Evolutionary conservation across 192 early-diverging fungal species (phyloP), one percentile per base, ranked within the genome.

Genomic region (Coemansia reversa): DNA sequence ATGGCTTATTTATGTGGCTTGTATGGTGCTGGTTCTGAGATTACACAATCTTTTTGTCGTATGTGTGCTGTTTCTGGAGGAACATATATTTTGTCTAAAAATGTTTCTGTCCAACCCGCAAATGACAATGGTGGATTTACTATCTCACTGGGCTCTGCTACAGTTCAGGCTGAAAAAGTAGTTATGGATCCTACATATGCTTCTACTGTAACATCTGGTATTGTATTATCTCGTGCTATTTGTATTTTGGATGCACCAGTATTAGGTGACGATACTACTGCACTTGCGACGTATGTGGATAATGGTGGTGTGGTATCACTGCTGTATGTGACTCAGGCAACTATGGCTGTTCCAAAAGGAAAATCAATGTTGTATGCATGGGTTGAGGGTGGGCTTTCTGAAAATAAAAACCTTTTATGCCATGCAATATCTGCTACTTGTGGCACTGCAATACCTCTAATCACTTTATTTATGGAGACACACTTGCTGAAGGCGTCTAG

Each of bases 41-140:
- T 95, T 14, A 82, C 90, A 1, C 96, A 98, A 73, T 88, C 92
- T 6, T 95, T 96, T 74, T 94, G 94, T 76, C 86, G 94, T 58
- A 70, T 90, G 5, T 92, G 89, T 42, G 96, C 96, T 7, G 96
- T 98, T 1, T 87, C 92, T 67, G 94, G 94, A 25, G 94, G 95
- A 18, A 89, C 87, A 11, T 98, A 95, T 62, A 91, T 97, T 62
- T 76, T 97, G 23, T 79, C 84, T 33, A 84, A 87, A 52, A 62
- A 69, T 0, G 53, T 91, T 9, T 60, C 67, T 0, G 50, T 69
- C 24, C 19, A 33, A 67, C 80, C 50, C 0, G 62, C 67, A 47
- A 58, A 66, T 14, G 28, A 30, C 75, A 78, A 57, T 55, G 51
- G 5, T 63, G 79, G 58, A 52, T 89, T 33, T 62, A 72, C 11